phyloP scores from a whole-genome alignment of 2,329 filamentous ascomycete species.

The Fusarium pseudograminearum region DNA sequence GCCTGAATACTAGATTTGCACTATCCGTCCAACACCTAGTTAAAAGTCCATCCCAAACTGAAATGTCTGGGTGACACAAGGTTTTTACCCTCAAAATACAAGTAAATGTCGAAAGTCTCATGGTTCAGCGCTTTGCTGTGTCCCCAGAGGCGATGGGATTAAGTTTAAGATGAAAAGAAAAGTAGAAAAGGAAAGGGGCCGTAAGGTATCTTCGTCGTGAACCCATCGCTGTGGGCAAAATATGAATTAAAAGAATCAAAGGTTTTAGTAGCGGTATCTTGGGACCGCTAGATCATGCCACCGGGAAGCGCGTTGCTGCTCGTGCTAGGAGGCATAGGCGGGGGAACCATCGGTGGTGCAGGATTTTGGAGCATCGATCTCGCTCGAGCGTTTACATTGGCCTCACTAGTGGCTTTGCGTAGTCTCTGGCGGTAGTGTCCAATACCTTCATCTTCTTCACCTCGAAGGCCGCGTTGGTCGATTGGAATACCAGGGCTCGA shows the following conservation, averaged over 20 bases:
- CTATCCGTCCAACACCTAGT: slow-evolving; percentile 29
- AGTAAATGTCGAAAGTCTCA: slow-evolving; percentile 10
- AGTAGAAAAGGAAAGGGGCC: slow-evolving; percentile 28
- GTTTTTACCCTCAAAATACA: slow-evolving; percentile 33
- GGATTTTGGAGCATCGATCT: slow-evolving; percentile 47
- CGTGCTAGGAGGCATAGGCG: slow-evolving; percentile 47
- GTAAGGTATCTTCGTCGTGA: slow-evolving; percentile 43
- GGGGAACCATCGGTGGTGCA: slow-evolving; percentile 44
- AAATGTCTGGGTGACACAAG: slow-evolving; percentile 31
- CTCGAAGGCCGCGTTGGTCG: slow-evolving; percentile 50
- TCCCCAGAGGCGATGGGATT: slow-evolving; percentile 24
- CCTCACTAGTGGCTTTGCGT: slow-evolving; percentile 59
- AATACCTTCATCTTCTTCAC: slow-evolving; percentile 56
- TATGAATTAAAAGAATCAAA: slow-evolving; percentile 35
- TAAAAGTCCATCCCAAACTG: slow-evolving; percentile 20
- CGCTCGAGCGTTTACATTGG: slow-evolving; percentile 50
- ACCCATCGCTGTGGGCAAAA: slow-evolving; percentile 34
- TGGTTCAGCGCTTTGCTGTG: slow-evolving; percentile 2
- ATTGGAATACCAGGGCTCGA: slow-evolving; percentile 40
- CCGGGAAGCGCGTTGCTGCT: slow-evolving; percentile 54
- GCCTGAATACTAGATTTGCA: slow-evolving; percentile 41
- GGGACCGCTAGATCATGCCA: slow-evolving; percentile 58
- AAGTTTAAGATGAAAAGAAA: slow-evolving; percentile 12
- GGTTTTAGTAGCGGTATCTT: slow-evolving; percentile 18
- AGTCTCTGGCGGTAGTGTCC: slow-evolving; percentile 55